Evolutionary conservation across 371 early-diverging fungal genomes (phyloP), one percentile per base, ranked within the genome.

Genomic region (Mortierella sp.): DNA sequence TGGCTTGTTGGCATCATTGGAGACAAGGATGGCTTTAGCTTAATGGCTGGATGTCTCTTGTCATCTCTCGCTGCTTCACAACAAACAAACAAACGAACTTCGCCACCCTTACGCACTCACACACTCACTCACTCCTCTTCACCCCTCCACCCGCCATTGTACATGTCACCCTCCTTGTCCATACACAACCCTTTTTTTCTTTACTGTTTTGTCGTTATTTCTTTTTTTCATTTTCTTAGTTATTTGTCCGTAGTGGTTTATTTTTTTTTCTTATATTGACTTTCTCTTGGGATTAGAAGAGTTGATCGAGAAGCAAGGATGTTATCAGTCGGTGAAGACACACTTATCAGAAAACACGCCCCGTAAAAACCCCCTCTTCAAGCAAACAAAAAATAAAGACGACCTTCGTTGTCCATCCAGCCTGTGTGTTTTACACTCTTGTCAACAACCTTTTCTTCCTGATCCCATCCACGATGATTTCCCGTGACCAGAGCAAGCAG

Each of bases 61-160:
- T 8, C 16, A 0, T 26, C 10, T 52, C 7, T 52, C 37, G 37
- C 9, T 31, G 34, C 31, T 55, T 55, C 55, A 61, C 61, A 10
- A 22, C 16, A 9, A 55, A 16, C 14, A 29, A 10, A 16, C n/a
- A n/a, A n/a, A n/a, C n/a, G n/a, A n/a, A n/a, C n/a, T n/a, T 11
- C 22, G 10, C 34, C 9, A 14, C 16, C 37, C 34, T 8, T 2
- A 61, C 16, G n/a, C 71, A 41, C 52, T 50, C 40, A 41, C 19
- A 31, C 26, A 13, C 14, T 10, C n/a, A 29, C 44, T 64, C 63
- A 39, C 44, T 8, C 53, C 16, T 34, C 19, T n/a, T 63, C 37
- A 63, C 24, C 31, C 66, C 26, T 64, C 26, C 45, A 29, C 66
- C 45, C 45, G 43, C 66, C 45, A 41, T 65, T 45, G 66, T 40